Evolutionary conservation across 75 land plant genomes (phyloP).

Genomic region (Pseudotsuga menziesii): DNA sequence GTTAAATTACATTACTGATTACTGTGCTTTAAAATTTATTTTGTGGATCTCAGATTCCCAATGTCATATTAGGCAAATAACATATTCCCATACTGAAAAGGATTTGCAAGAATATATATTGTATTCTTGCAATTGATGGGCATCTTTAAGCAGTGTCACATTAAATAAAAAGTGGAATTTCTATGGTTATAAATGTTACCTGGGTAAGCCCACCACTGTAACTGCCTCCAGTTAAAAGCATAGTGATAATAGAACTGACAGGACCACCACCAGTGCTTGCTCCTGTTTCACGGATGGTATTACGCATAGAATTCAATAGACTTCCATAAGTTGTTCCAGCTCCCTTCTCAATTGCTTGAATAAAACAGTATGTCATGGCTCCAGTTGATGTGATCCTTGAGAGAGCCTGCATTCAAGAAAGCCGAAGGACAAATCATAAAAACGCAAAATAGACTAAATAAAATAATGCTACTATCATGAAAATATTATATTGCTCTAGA

Average conservation of each 20-base stretch:
- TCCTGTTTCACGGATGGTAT: slow-evolving; percentile 48
- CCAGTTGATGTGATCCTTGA: slow-evolving; percentile 86
- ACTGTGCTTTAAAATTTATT: not conserved
- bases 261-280: slow-evolving; percentile 38
- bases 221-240: slow-evolving; percentile 79
- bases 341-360: slow-evolving; percentile 93
- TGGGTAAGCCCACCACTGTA: slow-evolving; percentile 53
- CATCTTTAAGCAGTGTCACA: not conserved
- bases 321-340: slow-evolving; percentile 75
- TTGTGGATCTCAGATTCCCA: not conserved
- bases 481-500: not conserved
- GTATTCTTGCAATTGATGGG: not conserved
- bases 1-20: not conserved
- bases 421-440: not conserved
- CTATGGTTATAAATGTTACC: slow-evolving; percentile 28
- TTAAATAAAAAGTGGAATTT: not conserved
- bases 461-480: slow-evolving; percentile 4
- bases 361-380: slow-evolving; percentile 93
- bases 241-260: slow-evolving; percentile 57
- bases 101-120: not conserved
- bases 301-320: slow-evolving; percentile 71
- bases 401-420: slow-evolving; percentile 49
- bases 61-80: not conserved
- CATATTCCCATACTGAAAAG: not conserved
- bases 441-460: slow-evolving; percentile 1